Base-by-base conservation (phyloP, 192 early-diverging fungal genomes). In the Glomus cerebriforme region DNA sequence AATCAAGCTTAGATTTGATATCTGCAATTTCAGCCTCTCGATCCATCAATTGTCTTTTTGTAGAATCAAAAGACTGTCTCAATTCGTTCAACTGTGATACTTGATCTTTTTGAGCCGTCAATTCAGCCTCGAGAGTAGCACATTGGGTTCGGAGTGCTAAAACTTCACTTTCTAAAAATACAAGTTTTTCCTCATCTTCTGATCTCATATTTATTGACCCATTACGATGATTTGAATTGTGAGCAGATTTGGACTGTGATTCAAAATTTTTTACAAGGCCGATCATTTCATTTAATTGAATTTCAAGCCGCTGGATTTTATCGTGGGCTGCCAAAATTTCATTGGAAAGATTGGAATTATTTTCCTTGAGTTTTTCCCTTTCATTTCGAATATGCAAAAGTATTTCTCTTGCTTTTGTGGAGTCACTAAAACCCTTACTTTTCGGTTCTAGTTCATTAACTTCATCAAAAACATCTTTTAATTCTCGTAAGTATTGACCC, bases 161-260 rank as follows among this genome's bases (percentile, higher is more conserved):
- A 12, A 73, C 43, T 73, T 73, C 70, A 73, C 45, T 73, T 73
- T 73, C 47, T 29, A 72, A 72, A 27, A 24, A n/a, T 17, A 72
- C 9, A 7, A 73, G 10, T 73, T 26, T 54, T 43, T 73, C 70
- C 58, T 69, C 67, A 19, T 69, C 67, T 26, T 37, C 67, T 19
- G 67, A 37, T 35, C 67, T 19, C 34, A 24, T 12, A 24, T 29
- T 29, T 31, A 58, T 9, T 8, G 22, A 8, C 6, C 26, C 15
- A 73, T 58, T 73, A 49, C n/a, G 19, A 6, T 43, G 4, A 43
- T 43, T 24, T 15, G 6, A 49, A 17, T 1, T 31, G 31, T 29
- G 37, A 26, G 47, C 3, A 13, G 34, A 45, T 31, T 54, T 45
- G 19, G 47, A 54, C 24, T 45, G 27, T 22, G 24, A 65, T 19